phyloP scores from a whole-genome alignment of 1,284 basidiomycete genomes.

The Mycena sp. region DNA sequence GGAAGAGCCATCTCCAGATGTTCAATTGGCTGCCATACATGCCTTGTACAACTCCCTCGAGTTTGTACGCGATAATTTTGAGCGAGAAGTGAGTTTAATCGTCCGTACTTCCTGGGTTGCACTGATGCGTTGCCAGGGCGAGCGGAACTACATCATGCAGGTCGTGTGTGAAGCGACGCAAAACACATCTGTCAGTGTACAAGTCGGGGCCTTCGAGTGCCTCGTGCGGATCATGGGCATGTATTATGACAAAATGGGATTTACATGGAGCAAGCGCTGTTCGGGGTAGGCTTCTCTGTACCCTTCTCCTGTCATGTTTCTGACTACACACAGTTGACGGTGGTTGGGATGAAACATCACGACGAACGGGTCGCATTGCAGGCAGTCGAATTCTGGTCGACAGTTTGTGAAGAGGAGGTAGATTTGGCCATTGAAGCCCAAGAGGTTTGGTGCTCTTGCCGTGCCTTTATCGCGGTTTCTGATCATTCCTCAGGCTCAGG shows the following conservation, averaged over 20 bases:
- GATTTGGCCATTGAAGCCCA: slow-evolving; percentile 93
- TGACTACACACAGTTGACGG: slow-evolving; percentile 76
- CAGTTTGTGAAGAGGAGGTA: slow-evolving; percentile 97
- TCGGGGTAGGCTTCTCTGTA: slow-evolving; percentile 68
- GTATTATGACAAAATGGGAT: slow-evolving; percentile 99
- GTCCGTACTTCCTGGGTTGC: slow-evolving; percentile 18
- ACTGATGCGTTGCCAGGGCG: slow-evolving; percentile 68
- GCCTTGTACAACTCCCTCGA: slow-evolving; percentile 97
- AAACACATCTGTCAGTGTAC: slow-evolving; percentile 79
- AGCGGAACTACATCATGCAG: slow-evolving; percentile 99
- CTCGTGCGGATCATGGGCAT: slow-evolving; percentile 97
- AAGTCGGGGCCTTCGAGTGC: slow-evolving; percentile 95
- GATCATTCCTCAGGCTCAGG: slow-evolving; percentile 69
- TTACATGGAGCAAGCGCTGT: slow-evolving; percentile 99
- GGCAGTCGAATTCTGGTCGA: slow-evolving; percentile 99
- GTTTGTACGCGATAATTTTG: slow-evolving; percentile 98
- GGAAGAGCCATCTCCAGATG: slow-evolving; percentile 93
- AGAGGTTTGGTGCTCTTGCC: slow-evolving; percentile 68
- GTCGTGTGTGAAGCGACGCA: slow-evolving; percentile 99
- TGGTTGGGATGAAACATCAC: slow-evolving; percentile 96
- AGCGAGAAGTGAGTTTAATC: slow-evolving; percentile 79
- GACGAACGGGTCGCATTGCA: slow-evolving; percentile 95
- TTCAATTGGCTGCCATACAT: slow-evolving; percentile 95
- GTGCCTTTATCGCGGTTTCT: background rate
- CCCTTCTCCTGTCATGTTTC: background rate